phyloP scores from a whole-genome alignment of 108 stramenopile genomes.

The Nitzschia palea region DNA sequence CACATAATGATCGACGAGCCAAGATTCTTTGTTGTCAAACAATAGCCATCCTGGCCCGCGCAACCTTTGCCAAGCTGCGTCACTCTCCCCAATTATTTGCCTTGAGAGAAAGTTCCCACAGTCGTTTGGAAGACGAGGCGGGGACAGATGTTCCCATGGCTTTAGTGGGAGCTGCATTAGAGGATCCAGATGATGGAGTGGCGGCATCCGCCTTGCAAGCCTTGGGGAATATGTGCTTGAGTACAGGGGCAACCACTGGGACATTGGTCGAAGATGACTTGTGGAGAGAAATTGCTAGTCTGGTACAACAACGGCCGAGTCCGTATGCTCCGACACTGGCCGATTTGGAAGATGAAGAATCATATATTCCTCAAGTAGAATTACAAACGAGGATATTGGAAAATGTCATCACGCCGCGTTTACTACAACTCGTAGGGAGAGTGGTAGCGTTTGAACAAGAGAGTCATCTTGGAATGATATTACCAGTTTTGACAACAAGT shows the following conservation, averaged over 20 bases:
- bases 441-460: slow-evolving; percentile 31
- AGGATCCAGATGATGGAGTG: slow-evolving; percentile 69
- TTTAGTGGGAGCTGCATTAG: slow-evolving; percentile 54
- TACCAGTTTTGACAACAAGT: slow-evolving; percentile 58
- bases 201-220: slow-evolving; percentile 60
- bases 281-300: slow-evolving; percentile 23
- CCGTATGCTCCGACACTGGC: slow-evolving; percentile 38
- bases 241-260: slow-evolving; percentile 23
- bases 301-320: slow-evolving; percentile 14
- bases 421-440: slow-evolving; percentile 53
- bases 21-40: slow-evolving; percentile 54
- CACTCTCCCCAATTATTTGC: slow-evolving; percentile 45
- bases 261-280: slow-evolving; percentile 45
- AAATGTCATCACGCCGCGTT: slow-evolving; percentile 55
- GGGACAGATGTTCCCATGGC: slow-evolving; percentile 64
- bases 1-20: slow-evolving; percentile 51
- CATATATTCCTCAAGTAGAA: slow-evolving; percentile 40
- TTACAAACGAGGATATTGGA: slow-evolving; percentile 58
- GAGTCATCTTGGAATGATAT: slow-evolving; percentile 35
- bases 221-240: slow-evolving; percentile 60
- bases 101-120: slow-evolving; percentile 34
- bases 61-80: slow-evolving; percentile 46
- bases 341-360: slow-evolving; percentile 45
- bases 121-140: slow-evolving; percentile 63
- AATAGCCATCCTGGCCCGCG: slow-evolving; percentile 51